phyloP scores from a whole-genome alignment of 163 green algal genomes.

The Volvox carteri region DNA sequence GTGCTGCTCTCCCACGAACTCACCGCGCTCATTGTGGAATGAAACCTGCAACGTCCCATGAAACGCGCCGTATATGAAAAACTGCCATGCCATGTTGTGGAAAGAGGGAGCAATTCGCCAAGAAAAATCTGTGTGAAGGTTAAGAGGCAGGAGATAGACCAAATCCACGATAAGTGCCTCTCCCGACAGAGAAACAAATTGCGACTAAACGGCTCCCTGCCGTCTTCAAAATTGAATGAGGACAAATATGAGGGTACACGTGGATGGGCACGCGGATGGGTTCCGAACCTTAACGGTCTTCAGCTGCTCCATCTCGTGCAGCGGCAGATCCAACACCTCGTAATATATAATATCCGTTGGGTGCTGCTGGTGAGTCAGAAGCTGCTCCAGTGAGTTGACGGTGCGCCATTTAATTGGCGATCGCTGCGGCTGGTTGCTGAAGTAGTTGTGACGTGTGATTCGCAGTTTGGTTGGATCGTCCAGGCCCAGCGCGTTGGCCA shows the following conservation, averaged over 20 bases:
- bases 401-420: slow-evolving; percentile 77
- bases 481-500: slow-evolving; percentile 82
- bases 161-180: too few species aligned
- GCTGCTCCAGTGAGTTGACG: slow-evolving; percentile 2
- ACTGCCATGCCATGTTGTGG: too few species aligned
- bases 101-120: too few species aligned
- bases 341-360: slow-evolving; percentile 88
- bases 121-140: too few species aligned
- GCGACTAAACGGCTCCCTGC: too few species aligned
- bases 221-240: too few species aligned
- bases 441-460: slow-evolving; percentile 81
- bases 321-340: slow-evolving; percentile 94
- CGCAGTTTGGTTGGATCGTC: slow-evolving; percentile 73
- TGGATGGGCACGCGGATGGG: neutral
- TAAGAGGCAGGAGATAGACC: too few species aligned
- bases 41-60: slow-evolving; percentile 82
- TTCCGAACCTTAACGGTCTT: slow-evolving; percentile 86
- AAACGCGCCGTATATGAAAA: too few species aligned
- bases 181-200: too few species aligned
- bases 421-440: slow-evolving; percentile 78
- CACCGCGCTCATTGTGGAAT: slow-evolving; percentile 81
- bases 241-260: too few species aligned
- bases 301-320: slow-evolving; percentile 94
- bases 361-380: slow-evolving; percentile 56
- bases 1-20: slow-evolving; percentile 81